Evolutionary conservation across 805 yeast species (phyloP), one percentile per base, ranked within the genome.

Genomic region (Myxozyma sirexii): DNA sequence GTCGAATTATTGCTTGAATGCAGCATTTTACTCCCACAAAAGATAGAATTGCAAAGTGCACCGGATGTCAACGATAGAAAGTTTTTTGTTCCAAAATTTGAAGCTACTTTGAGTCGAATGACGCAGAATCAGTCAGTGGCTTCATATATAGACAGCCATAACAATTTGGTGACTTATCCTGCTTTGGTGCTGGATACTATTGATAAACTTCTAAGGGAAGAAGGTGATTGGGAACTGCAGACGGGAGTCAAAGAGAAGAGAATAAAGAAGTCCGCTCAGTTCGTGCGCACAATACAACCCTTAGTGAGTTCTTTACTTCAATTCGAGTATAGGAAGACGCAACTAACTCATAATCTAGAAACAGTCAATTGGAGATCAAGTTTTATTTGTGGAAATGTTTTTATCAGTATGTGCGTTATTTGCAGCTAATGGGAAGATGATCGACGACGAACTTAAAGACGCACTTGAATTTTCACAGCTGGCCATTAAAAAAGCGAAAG

Each of bases 391-490:
- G 1, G 60, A 50, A 19, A 15, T 57, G 27, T 46, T 57, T 21
- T 33, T 57, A 29, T 51, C 60, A 12, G 19, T 45, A 2, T 44
- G 48, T 19, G 52, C 42, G 4, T 10, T 51, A 5, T 44, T 57
- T 21, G 8, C 38, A 17, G 43, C 37, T 27, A 38, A 41, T 12
- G 56, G 48, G 13, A 19, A 37, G 12, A 23, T 51, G 17, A 26
- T 24, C 12, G 38, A n/a, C 21, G 60, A 57, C 7, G 60, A 57
- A 31, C 39, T 57, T 15, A 27, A n/a, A 10, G 60, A 57, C 10
- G 56, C 50, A 7, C 21, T 57, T 10, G 33, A 35, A 8, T 51
- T 57, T 12, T 31, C 53, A 5, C 45, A 21, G 6, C 37, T 33
- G 7, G 49, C 35, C 8, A 15, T 44, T 15, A 43, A 53, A 42